Base-by-base conservation (phyloP, 2,329 filamentous ascomycete genomes). In the Fusarium ambrosium region DNA sequence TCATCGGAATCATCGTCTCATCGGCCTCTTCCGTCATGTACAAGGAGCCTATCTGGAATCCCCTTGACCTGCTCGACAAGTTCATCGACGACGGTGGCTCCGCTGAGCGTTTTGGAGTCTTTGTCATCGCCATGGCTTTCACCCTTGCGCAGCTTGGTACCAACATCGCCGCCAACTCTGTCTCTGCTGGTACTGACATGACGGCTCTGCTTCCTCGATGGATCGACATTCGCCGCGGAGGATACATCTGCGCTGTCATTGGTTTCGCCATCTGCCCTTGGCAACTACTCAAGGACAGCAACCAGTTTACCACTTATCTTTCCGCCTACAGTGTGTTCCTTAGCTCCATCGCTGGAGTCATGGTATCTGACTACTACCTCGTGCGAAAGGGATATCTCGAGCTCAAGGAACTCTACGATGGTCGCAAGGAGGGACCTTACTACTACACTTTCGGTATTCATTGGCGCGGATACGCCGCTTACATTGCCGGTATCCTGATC, bases 251-350 rank as follows among this genome's bases (percentile, higher is more conserved):
- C 79, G 95, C 95, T 0, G 82, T 88, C 1, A 86, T 97, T 65
- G 95, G 94, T 64, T 87, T 98, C 14, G 93, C 91, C 72, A 97
- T 98, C 90, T 97, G 94, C 81, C 95, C 95, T 0, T 96, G 92
- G 90, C 93, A 94, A 70, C 89, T 98, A 0, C 89, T 97, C 10
- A 91, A 89, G 2, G 86, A 87, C 53, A 90, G 90, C 53, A 97
- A 96, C 86, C 92, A 92, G 83, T 98, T 98, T 85, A 97, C 94
- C 1, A 97, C 94, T 4, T 98, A 98, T 80, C 90, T 98, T 1
- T 97, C 94, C 1, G 93, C 95, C 1, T 98, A 98, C 86, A 95
- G 93, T 4, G 95, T 98, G 66, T 98, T 98, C 84, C 89, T 98
- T n/a, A 95, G 93, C 69, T 95, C 93, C 51, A 97, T 98, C 72